Evolutionary conservation across 495 filamentous ascomycete genomes (phyloP).

Genomic region (Penicillium atrosanguineum): DNA sequence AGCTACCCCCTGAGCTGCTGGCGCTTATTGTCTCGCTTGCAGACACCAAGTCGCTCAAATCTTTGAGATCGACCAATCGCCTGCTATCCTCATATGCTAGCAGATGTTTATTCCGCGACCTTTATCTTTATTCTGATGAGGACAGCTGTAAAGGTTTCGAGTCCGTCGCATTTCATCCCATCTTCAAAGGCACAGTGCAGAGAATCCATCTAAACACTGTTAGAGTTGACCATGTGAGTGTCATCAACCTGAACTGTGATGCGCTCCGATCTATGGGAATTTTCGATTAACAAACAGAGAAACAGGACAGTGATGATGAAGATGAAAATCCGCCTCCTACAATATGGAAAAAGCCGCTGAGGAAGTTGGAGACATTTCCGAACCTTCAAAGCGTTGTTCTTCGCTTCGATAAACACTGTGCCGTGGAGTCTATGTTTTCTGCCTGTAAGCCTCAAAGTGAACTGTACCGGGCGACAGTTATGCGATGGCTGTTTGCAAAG

Average conservation of each 20-base stretch:
- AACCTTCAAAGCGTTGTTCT: conserved; percentile 17
- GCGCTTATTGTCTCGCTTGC: neutral
- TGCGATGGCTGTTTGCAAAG: conserved; percentile 7
- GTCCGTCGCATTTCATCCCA: neutral
- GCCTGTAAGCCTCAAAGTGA: conserved; percentile 1
- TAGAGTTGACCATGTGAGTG: neutral
- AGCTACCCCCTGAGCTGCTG: neutral
- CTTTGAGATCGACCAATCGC: neutral
- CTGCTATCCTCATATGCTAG: neutral
- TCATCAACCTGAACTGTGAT: neutral
- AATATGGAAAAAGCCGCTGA: conserved; percentile 4
- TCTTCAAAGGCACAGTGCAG: neutral
- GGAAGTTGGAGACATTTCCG: conserved; percentile 10
- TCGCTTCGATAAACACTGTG: conserved; percentile 17
- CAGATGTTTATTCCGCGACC: neutral
- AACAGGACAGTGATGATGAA: conserved; percentile 6
- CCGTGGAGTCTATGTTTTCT: neutral
- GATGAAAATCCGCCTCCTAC: conserved; percentile 4
- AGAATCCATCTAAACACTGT: neutral
- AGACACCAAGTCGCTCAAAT: neutral
- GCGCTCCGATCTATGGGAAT: neutral
- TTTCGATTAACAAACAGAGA: neutral
- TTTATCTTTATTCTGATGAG: neutral
- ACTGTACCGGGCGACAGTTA: conserved; percentile 10
- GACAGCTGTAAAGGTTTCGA: neutral